phyloP scores from a whole-genome alignment of 495 filamentous ascomycete species.

The Hypoxylon fragiforme region DNA sequence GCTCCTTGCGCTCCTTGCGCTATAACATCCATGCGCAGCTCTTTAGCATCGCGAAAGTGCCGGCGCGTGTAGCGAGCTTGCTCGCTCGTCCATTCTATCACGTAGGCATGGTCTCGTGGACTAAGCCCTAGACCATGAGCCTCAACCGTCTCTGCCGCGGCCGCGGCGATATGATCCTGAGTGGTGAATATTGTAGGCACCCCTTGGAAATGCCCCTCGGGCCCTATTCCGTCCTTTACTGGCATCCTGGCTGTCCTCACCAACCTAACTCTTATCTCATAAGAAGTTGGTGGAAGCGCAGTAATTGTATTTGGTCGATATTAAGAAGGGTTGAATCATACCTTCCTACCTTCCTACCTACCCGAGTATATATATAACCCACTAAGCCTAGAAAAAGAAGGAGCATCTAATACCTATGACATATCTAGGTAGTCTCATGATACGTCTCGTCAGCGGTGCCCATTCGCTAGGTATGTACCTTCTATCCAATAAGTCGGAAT shows the following conservation, averaged over 20 bases:
- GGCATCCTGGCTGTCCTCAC: neutral
- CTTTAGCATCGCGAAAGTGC: slow-evolving; percentile 11
- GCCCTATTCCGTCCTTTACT: neutral
- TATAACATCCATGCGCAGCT: slow-evolving; percentile 9
- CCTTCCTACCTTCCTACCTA: no score
- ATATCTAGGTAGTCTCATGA: no score
- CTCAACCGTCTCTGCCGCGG: neutral
- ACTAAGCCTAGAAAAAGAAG: no score
- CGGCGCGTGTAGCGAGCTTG: slow-evolving; percentile 4
- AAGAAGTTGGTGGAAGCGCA: no score
- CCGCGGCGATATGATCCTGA: neutral
- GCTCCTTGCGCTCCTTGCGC: neutral
- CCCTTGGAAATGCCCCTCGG: neutral
- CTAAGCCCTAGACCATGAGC: neutral
- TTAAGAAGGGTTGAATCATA: no score
- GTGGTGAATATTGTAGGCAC: neutral
- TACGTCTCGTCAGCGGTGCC: no score
- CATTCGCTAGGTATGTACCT: no score
- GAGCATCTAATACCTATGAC: no score
- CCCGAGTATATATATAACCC: no score
- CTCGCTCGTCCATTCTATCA: slow-evolving; percentile 19
- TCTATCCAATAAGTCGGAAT: no score
- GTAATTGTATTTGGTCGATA: no score
- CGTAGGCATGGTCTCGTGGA: slow-evolving; percentile 13
- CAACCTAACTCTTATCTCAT: no score